Evolutionary conservation across 2,329 filamentous ascomycete species (phyloP).

Genomic region (Knoxdaviesia capensis): DNA sequence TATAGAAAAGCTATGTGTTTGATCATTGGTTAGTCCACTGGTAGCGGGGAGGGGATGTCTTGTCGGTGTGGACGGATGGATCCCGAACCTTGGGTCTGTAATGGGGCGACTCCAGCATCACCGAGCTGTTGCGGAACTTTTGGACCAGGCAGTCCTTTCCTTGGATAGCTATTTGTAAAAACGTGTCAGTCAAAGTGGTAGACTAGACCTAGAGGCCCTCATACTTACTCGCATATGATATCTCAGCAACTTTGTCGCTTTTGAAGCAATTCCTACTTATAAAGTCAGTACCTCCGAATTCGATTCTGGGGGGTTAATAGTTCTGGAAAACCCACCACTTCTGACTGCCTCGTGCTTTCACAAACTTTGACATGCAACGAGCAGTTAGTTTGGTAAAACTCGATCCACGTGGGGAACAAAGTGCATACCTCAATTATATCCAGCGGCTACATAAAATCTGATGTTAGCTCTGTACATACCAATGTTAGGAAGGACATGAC

Average conservation of each 20-base stretch:
- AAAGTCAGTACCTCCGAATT: not conserved
- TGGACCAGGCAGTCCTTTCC: slow-evolving; percentile 78
- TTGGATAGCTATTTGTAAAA: slow-evolving; percentile 48
- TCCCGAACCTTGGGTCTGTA: slow-evolving; percentile 64
- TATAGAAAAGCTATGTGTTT: slow-evolving; percentile 26
- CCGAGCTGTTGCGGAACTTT: slow-evolving; percentile 91
- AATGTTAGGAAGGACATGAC: not conserved
- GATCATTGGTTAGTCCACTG: slow-evolving; percentile 1
- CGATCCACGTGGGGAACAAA: not conserved
- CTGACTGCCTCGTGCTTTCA: slow-evolving; percentile 47
- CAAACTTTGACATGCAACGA: slow-evolving; percentile 38
- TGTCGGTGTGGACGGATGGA: not conserved
- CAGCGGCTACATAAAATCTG: slow-evolving; percentile 29
- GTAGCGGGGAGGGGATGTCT: not conserved
- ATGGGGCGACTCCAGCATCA: slow-evolving; percentile 70
- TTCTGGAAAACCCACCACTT: slow-evolving; percentile 33
- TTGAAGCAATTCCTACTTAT: slow-evolving; percentile 53
- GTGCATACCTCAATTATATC: slow-evolving; percentile 49
- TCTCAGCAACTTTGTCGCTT: slow-evolving; percentile 67
- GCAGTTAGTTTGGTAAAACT: not conserved
- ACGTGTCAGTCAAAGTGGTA: slow-evolving; percentile 1
- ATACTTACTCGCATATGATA: slow-evolving; percentile 80
- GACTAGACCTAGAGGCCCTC: accelerated
- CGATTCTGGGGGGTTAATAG: not conserved
- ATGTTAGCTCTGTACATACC: not conserved